Percentiles rank a stretch among this genome's conserved stretches.
Evolutionary conservation across 1,284 basidiomycete genomes (phyloP).

Genomic region (Phellinidium pouzarii): DNA sequence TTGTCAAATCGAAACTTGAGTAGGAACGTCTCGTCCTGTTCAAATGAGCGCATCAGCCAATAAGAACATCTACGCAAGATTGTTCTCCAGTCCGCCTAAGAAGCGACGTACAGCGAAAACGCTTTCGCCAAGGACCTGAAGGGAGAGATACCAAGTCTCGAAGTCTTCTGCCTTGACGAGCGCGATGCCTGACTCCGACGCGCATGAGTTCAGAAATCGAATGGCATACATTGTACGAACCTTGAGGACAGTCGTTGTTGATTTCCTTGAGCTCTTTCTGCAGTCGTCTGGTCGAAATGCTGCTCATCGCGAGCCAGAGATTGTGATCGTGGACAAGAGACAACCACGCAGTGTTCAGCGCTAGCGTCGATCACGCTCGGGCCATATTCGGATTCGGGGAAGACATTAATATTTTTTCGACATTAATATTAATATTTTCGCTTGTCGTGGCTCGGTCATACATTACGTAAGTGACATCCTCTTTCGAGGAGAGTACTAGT

Average conservation of each 20-base stretch:
- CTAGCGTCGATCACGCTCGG: too few species aligned
- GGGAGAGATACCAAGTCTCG: conserved; percentile 62
- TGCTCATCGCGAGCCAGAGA: conserved; percentile 19
- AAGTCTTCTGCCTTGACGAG: conserved; percentile 69
- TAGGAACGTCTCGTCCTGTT: conserved; percentile 65
- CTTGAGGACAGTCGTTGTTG: conserved; percentile 23
- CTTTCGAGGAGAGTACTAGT: too few species aligned
- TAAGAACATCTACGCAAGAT: conserved; percentile 3
- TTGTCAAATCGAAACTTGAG: conserved; percentile 72
- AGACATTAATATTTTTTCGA: too few species aligned
- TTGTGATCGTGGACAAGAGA: conserved; percentile 3
- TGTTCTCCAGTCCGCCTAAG: not conserved
- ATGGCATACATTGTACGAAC: conserved; percentile 10
- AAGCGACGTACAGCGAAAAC: conserved; percentile 50
- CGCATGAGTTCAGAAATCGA: not conserved
- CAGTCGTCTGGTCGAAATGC: conserved; percentile 25
- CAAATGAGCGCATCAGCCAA: not conserved
- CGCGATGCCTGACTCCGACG: conserved; percentile 47
- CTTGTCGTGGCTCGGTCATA: too few species aligned
- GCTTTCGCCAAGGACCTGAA: conserved; percentile 75
- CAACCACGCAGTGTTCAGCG: too few species aligned
- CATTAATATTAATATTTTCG: too few species aligned
- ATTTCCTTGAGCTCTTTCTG: conserved; percentile 28
- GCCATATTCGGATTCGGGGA: too few species aligned
- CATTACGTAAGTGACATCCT: too few species aligned